Percentiles rank a stretch among this genome's conserved stretches.
Conservation (phyloP, 2,329 filamentous ascomycete genomes). For the Aspergillus hiratsukae region DNA sequence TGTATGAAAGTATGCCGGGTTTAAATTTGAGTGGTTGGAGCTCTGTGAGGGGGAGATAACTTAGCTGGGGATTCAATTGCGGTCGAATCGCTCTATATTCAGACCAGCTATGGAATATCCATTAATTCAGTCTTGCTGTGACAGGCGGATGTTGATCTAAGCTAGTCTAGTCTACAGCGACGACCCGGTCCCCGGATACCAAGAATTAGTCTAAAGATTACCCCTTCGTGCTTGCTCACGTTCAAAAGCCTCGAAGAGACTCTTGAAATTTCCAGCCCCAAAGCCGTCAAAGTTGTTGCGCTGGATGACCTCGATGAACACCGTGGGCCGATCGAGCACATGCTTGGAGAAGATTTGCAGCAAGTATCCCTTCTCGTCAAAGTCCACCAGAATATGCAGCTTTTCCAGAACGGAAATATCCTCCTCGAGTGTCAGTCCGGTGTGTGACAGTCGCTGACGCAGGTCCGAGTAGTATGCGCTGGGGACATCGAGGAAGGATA, state of each 20-base stretch:
- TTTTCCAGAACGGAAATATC: conserved; percentile 69
- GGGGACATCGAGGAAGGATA: conserved; percentile 83
- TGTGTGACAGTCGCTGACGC: conserved; percentile 60
- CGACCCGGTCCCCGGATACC: background rate
- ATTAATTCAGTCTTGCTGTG: too few species aligned
- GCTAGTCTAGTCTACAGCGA: background rate
- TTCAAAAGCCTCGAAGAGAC: conserved; percentile 87
- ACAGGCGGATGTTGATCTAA: background rate
- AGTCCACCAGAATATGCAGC: conserved; percentile 83
- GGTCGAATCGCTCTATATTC: too few species aligned
- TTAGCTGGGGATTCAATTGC: too few species aligned
- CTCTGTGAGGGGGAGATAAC: too few species aligned
- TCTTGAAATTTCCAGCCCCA: conserved; percentile 90
- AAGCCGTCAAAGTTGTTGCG: conserved; percentile 83
- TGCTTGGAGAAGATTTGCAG: conserved; percentile 72
- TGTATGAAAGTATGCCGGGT: too few species aligned
- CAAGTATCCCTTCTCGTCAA: conserved; percentile 83
- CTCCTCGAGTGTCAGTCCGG: conserved; percentile 58
- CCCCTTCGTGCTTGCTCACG: conserved; percentile 77
- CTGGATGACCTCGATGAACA: conserved; percentile 92
- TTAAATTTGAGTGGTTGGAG: too few species aligned
- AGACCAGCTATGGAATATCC: too few species aligned
- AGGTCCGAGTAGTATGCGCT: conserved; percentile 75
- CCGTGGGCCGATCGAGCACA: conserved; percentile 85
- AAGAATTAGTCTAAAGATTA: conserved; percentile 57